These are phyloP conservation scores for Paspalum notatum DNA, from an alignment of 176 grass and related monocot genomes.

Conservation along the genomic window DNA sequence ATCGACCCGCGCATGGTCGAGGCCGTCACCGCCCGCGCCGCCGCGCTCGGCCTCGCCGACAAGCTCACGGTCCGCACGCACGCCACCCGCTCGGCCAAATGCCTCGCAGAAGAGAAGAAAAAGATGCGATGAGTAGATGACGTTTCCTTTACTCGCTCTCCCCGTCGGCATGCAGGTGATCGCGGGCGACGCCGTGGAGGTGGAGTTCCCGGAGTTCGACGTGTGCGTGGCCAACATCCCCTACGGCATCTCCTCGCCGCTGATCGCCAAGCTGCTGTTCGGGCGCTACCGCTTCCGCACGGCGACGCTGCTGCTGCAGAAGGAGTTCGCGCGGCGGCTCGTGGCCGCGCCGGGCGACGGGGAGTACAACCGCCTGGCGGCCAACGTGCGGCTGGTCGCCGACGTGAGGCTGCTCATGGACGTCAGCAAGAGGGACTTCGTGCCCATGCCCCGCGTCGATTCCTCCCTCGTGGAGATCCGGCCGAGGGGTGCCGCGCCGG, in stretches of 20 bases:
- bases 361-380: constrained; percentile 84
- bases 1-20: constrained; percentile 85
- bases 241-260: constrained; percentile 79
- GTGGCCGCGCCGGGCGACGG: constrained; percentile 64
- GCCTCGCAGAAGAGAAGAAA: not conserved
- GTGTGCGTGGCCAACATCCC: constrained; percentile 90
- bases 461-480: constrained; percentile 81
- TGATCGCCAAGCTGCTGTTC: constrained; percentile 87
- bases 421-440: constrained; percentile 83
- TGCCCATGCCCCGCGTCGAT: constrained; percentile 81
- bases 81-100: constrained; percentile 57
- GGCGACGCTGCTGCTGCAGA: constrained; percentile 76
- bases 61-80: constrained; percentile 63
- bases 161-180: constrained; percentile 63
- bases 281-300: constrained; percentile 56
- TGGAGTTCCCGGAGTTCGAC: constrained; percentile 69
- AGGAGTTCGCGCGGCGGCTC: constrained; percentile 83
- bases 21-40: constrained; percentile 55
- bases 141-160: not conserved
- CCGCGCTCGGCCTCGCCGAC: constrained; percentile 38
- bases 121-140: not conserved
- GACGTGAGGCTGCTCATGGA: constrained; percentile 63
- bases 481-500: constrained; percentile 1
- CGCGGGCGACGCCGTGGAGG: constrained; percentile 63
- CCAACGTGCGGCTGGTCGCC: constrained; percentile 66